Base-by-base conservation (phyloP, 2,329 filamentous ascomycete species). In the Hysterium pulicare region DNA sequence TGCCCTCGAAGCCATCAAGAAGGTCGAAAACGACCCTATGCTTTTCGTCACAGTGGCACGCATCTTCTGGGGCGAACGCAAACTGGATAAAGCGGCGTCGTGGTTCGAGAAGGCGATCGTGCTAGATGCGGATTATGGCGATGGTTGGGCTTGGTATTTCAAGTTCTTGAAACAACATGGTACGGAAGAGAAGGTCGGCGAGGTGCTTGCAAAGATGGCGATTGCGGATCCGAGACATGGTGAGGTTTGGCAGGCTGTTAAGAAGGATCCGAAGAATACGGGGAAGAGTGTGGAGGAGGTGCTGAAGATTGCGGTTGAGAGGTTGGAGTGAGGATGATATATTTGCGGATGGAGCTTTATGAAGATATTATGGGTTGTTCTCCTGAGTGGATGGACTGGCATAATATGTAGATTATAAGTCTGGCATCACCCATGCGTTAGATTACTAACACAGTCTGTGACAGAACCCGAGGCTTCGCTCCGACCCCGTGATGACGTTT, bases 111-210 rank as follows among this genome's bases (percentile, higher is more conserved):
- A 95, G 70, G 93, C 93, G 0, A 83, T 96, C 42, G 76, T 95
- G 41, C 74, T 93, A 10, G 90, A 98, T 59, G 82, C 84, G 26
- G 90, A 97, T 64, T 72, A 82, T 38, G 93, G 93, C 38, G 94
- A 98, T 71, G 87, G 83, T 9, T 98, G 94, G 94, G 91, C 90
- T 16, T 98, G 91, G 91, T 98, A 96, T 68, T 93, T 90, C 68
- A 90, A 91, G 67, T 98, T 97, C 66, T 62, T 97, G 51, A 65
- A 83, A 53, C 88, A 96, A 74, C 90, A 98, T 70, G 94, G 93
- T 8, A 96, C 90, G 4, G 84, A 89, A 61, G 91, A 95, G 74
- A 98, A 97, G 82, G 78, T 86, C 58, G 79, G 75, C 22, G 93
- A 97, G 61, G 85, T 96, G 23, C 66, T 95, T 5, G 75, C 75